A percentile compares a stretch with the other conserved stretches of the same genome.
Conservation (phyloP, 164 flowering plant genomes). For the Cinnamomum micranthum region DNA sequence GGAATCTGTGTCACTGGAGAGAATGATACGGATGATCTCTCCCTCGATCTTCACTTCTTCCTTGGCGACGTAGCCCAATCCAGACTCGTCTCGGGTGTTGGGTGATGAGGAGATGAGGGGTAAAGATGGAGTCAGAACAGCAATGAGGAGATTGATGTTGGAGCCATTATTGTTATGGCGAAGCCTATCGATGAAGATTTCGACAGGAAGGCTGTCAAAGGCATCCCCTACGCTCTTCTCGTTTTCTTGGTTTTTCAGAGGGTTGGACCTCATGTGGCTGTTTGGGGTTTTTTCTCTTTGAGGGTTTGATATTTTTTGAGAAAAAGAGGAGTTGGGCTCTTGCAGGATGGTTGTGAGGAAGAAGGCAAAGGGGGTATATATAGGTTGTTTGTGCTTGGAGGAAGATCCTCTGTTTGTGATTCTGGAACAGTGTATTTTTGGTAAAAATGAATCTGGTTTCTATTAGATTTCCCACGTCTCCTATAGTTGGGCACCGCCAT, state of each 20-base stretch:
- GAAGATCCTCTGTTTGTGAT: too few relatives aligned
- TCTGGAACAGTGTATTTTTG: too few relatives aligned
- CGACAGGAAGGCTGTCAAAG: conserved; percentile 41
- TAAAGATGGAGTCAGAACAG: conserved; percentile 15
- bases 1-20: conserved; percentile 46
- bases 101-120: conserved; percentile 28
- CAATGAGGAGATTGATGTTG: conserved; percentile 51
- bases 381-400: too few relatives aligned
- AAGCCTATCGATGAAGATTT: conserved; percentile 26
- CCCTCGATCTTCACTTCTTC: conserved; percentile 84
- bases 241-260: background rate
- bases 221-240: conserved; percentile 16
- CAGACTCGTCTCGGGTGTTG: conserved; percentile 10
- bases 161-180: conserved; percentile 31
- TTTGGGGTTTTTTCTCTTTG: too few relatives aligned
- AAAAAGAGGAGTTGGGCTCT: too few relatives aligned
- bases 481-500: too few relatives aligned
- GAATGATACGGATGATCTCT: conserved; percentile 52
- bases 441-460: too few relatives aligned
- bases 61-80: conserved; percentile 40
- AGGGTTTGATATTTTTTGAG: too few relatives aligned
- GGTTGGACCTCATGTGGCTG: background rate
- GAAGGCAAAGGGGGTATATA: too few relatives aligned
- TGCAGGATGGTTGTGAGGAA: too few relatives aligned
- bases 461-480: too few relatives aligned